phyloP scores from a whole-genome alignment of 176 grass and related monocot species.

The Oryza glaberrima region DNA sequence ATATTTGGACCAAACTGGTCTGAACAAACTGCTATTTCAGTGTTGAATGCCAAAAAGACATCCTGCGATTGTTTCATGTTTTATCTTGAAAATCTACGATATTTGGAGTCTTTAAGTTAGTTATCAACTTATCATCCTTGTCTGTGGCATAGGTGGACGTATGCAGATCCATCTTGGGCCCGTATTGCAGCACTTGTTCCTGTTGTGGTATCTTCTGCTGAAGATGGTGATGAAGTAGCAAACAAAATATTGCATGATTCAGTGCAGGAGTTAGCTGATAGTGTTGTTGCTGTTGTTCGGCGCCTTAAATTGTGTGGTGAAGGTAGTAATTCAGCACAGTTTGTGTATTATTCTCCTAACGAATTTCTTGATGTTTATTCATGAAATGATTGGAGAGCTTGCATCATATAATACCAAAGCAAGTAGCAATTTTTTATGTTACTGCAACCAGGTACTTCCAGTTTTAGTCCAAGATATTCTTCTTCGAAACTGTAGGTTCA shows the following conservation, averaged over 20 bases:
- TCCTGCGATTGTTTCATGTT: background rate
- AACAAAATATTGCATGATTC: slow-evolving; percentile 88
- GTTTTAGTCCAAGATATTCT: slow-evolving; percentile 4
- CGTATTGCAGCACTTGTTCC: slow-evolving; percentile 98
- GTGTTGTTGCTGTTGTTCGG: slow-evolving; percentile 85
- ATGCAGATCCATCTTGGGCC: slow-evolving; percentile 97
- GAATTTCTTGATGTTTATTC: background rate
- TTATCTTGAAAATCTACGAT: slow-evolving; percentile 17
- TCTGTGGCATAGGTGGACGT: slow-evolving; percentile 77
- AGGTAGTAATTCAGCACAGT: slow-evolving; percentile 49
- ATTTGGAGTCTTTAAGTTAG: slow-evolving; percentile 26
- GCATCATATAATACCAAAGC: background rate
- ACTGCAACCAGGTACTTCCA: background rate
- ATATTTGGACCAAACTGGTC: background rate
- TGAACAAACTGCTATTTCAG: slow-evolving; percentile 1
- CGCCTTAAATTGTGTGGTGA: slow-evolving; percentile 88
- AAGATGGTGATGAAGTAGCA: slow-evolving; percentile 95
- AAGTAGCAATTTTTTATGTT: background rate
- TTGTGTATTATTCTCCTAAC: background rate
- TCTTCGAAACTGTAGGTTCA: background rate
- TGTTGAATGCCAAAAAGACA: background rate
- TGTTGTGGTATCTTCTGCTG: slow-evolving; percentile 87
- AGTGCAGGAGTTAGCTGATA: slow-evolving; percentile 86
- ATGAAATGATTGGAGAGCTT: slow-evolving; percentile 3
- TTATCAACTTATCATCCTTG: background rate